phyloP scores from a whole-genome alignment of 495 filamentous ascomycete genomes.

The Xanthoparmelia taractica region DNA sequence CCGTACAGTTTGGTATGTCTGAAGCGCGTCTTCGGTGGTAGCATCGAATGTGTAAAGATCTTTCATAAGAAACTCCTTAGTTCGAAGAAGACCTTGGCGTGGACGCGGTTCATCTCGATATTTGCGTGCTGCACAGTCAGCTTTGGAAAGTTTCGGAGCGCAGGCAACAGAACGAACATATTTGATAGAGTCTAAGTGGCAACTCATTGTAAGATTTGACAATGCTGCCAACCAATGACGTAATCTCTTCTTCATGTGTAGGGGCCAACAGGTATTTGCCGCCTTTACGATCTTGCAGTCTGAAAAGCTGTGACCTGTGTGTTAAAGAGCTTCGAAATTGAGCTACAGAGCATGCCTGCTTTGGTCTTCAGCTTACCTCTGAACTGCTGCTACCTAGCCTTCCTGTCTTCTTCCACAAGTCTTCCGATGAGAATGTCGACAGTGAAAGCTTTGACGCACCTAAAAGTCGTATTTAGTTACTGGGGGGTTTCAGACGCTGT shows the following conservation, averaged over 20 bases:
- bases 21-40: constrained; percentile 52
- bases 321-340: constrained; percentile 12
- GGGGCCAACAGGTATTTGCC: constrained; percentile 72
- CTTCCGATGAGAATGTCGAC: constrained; percentile 79
- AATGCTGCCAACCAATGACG: constrained; percentile 60
- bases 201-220: constrained; percentile 82
- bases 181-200: constrained; percentile 84
- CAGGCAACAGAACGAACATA: constrained; percentile 46
- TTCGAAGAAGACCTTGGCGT: constrained; percentile 79
- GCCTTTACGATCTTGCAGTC: constrained; percentile 70
- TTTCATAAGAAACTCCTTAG: constrained; percentile 94
- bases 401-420: constrained; percentile 69
- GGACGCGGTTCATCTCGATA: constrained; percentile 89
- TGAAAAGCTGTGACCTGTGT: constrained; percentile 55
- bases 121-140: constrained; percentile 60
- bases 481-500: neutral
- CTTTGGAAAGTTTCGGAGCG: constrained; percentile 9
- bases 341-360: constrained; percentile 9
- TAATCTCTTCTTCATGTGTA: constrained; percentile 97
- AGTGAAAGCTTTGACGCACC: constrained; percentile 82
- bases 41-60: constrained; percentile 95
- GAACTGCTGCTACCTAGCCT: constrained; percentile 48
- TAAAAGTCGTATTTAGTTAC: constrained; percentile 32
- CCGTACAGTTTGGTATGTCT: constrained; percentile 69
- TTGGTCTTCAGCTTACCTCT: constrained; percentile 41